Conservation (phyloP, 2,329 filamentous ascomycete genomes). For the Alternaria burnsii region DNA sequence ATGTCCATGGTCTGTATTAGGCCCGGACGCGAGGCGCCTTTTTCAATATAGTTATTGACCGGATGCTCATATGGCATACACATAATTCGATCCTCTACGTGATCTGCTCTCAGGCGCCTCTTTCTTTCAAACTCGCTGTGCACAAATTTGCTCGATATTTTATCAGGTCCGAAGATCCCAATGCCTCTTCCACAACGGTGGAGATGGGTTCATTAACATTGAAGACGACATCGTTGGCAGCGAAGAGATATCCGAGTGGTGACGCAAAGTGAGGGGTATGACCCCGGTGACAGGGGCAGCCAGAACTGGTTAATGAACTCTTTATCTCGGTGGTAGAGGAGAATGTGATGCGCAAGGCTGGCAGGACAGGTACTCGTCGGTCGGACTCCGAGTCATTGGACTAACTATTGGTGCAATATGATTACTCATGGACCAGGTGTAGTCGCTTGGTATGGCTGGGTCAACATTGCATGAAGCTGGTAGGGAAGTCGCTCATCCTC, state of each 20-base stretch:
- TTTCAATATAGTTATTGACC: background rate
- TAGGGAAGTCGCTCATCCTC: background rate
- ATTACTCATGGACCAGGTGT: background rate
- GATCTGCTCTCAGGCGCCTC: background rate
- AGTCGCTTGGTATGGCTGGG: background rate
- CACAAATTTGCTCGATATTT: background rate
- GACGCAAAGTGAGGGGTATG: constrained; percentile 2
- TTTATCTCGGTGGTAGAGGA: background rate
- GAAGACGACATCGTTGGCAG: background rate
- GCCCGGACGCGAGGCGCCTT: background rate
- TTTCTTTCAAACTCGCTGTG: background rate
- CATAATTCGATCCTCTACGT: too few species aligned
- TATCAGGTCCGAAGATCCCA: background rate
- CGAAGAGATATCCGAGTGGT: background rate
- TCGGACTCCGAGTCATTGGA: background rate
- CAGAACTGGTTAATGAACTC: background rate
- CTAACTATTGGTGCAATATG: background rate
- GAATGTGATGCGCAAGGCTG: constrained; percentile 1
- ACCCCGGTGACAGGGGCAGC: background rate
- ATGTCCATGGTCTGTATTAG: background rate
- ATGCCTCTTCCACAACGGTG: background rate
- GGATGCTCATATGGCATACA: background rate
- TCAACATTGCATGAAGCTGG: background rate
- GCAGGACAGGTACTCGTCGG: background rate
- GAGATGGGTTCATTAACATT: background rate